These are phyloP conservation scores for Ogataea philodendri DNA, from an alignment of 805 yeast genomes.

Conservation along the genomic window DNA sequence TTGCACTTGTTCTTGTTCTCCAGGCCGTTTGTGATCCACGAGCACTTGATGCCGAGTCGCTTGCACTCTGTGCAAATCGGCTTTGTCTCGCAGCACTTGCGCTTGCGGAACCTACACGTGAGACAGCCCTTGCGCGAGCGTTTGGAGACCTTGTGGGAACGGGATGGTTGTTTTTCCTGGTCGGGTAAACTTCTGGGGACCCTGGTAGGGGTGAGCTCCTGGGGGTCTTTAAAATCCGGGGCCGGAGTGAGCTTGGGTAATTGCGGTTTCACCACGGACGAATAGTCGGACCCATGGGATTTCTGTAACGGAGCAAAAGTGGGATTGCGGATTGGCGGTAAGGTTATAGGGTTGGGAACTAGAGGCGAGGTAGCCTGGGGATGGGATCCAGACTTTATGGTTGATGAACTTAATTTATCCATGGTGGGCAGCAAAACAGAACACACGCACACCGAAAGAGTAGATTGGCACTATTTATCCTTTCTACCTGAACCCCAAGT, in stretches of 20 bases:
- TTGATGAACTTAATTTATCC: constrained; percentile 1
- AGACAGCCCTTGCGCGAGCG: constrained; percentile 36
- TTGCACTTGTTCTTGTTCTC: constrained; percentile 27
- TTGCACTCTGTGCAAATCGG: constrained; percentile 37
- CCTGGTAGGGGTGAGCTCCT: constrained; percentile 3
- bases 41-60: constrained; percentile 24
- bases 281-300: too few species aligned
- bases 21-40: constrained; percentile 25
- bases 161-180: neutral
- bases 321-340: constrained; percentile 19
- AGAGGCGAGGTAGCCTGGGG: neutral
- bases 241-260: too few species aligned
- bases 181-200: constrained; percentile 21
- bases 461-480: neutral
- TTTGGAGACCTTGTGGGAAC: constrained; percentile 11
- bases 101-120: constrained; percentile 41
- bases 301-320: too few species aligned
- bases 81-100: constrained; percentile 42
- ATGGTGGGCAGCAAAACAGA: constrained; percentile 1
- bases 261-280: too few species aligned
- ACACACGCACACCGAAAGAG: too few species aligned
- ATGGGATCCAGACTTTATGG: neutral
- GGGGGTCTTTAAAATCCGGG: too few species aligned
- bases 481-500: constrained; percentile 1
- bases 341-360: constrained; percentile 8